Conservation (phyloP, 345 rosid species). For the Eucalyptus sp. region DNA sequence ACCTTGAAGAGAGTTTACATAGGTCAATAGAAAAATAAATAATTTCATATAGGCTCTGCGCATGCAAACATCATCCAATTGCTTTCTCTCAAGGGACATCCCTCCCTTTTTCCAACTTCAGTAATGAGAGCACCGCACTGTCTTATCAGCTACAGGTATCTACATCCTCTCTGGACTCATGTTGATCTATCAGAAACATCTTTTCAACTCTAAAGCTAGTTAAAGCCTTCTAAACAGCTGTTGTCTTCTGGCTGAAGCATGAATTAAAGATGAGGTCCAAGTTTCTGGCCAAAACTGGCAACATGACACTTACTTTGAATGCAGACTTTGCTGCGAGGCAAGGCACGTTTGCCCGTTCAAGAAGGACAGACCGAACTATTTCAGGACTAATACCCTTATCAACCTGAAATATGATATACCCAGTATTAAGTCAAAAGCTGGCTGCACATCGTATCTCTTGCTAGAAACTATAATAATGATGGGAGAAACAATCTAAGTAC, state of each 20-base stretch:
- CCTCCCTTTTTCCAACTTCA: background rate
- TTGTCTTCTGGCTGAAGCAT: background rate
- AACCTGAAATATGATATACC: constrained; percentile 30
- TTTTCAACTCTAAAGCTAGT: background rate
- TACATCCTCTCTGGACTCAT: background rate
- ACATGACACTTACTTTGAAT: constrained; percentile 36
- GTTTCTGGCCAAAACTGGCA: background rate
- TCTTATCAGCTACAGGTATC: background rate
- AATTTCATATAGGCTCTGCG: background rate
- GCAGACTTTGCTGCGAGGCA: constrained; percentile 84
- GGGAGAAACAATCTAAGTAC: background rate
- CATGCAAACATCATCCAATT: background rate
- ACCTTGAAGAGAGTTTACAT: background rate
- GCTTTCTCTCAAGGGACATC: background rate
- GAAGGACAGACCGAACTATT: constrained; percentile 77
- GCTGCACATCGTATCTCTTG: background rate
- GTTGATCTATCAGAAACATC: background rate
- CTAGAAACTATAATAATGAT: background rate
- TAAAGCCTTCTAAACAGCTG: background rate
- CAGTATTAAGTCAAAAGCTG: background rate
- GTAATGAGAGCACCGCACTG: background rate
- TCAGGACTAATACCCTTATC: constrained; percentile 79
- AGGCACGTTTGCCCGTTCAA: constrained; percentile 72
- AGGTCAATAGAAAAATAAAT: background rate
- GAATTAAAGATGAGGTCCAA: background rate